A percentile compares a stretch with the other conserved stretches of the same genome.
Evolutionary conservation across 495 filamentous ascomycete genomes (phyloP).

Genomic region (Platismatia glauca): DNA sequence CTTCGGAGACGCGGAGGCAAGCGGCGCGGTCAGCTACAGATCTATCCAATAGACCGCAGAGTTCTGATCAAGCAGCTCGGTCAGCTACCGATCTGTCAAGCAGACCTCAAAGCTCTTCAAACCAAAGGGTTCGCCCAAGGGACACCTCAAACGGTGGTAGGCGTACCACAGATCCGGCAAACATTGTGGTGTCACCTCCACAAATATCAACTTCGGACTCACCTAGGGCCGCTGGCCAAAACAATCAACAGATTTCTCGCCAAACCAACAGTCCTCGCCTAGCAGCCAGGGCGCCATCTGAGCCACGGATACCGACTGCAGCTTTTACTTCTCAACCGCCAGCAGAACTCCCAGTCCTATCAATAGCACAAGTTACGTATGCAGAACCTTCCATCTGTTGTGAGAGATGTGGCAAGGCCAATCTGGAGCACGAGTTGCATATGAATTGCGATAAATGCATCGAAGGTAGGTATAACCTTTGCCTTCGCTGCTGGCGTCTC

Average conservation of each 20-base stretch:
- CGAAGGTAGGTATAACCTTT: constrained; percentile 65
- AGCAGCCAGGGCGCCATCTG: not conserved
- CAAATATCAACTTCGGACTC: not conserved
- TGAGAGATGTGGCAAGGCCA: constrained; percentile 50
- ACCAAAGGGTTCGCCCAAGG: constrained; percentile 11
- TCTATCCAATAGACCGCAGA: constrained; percentile 38
- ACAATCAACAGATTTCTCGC: not conserved
- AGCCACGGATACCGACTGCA: not conserved
- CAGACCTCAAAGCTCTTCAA: constrained; percentile 31
- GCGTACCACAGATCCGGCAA: constrained; percentile 37
- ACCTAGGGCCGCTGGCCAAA: not conserved
- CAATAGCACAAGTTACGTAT: constrained; percentile 32
- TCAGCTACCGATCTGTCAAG: constrained; percentile 53
- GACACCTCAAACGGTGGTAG: constrained; percentile 29
- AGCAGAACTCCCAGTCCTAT: constrained; percentile 1
- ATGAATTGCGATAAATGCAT: constrained; percentile 65
- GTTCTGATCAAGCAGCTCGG: constrained; percentile 32
- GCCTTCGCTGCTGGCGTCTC: constrained; percentile 63
- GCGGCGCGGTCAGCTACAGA: constrained; percentile 53
- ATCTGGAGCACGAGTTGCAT: constrained; percentile 76
- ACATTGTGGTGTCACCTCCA: constrained; percentile 2
- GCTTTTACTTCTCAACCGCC: not conserved
- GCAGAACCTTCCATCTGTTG: constrained; percentile 66
- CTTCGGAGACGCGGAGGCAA: constrained; percentile 34
- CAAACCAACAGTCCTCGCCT: not conserved